Evolutionary conservation across 169 alveolate genomes (phyloP).

Genomic region (Hepatocystis sp.): DNA sequence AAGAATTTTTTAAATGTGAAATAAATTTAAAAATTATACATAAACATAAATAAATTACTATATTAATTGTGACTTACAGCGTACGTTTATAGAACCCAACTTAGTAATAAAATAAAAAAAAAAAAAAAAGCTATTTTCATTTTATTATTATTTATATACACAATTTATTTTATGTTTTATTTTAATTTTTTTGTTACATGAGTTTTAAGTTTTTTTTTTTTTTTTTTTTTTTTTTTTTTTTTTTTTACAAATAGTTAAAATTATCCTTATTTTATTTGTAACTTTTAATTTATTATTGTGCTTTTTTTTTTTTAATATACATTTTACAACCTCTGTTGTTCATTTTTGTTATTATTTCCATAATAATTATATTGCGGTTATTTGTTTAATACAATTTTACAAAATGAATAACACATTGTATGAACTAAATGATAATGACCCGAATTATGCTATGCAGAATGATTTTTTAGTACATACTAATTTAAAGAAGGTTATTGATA

Average conservation of each 20-base stretch:
- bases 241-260: background rate
- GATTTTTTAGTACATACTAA: constrained; percentile 60
- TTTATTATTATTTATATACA: too few relatives aligned
- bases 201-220: too few relatives aligned
- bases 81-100: too few relatives aligned
- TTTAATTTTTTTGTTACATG: too few relatives aligned
- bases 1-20: too few relatives aligned
- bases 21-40: too few relatives aligned
- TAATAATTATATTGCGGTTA: background rate
- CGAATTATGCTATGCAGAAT: constrained; percentile 34
- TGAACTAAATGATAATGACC: constrained; percentile 20
- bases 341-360: background rate
- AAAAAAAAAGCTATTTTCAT: too few relatives aligned
- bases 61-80: too few relatives aligned
- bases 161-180: too few relatives aligned
- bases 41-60: too few relatives aligned
- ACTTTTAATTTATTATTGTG: background rate
- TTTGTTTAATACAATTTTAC: background rate
- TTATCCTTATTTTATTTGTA: background rate
- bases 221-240: background rate
- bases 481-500: constrained; percentile 40
- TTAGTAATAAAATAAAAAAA: too few relatives aligned
- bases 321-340: background rate
- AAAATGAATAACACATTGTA: constrained; percentile 35
- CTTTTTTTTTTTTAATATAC: too few relatives aligned